These are phyloP conservation scores for Helianthus annuus DNA, from an alignment of 129 eudicot genomes.

Conservation along the genomic window DNA sequence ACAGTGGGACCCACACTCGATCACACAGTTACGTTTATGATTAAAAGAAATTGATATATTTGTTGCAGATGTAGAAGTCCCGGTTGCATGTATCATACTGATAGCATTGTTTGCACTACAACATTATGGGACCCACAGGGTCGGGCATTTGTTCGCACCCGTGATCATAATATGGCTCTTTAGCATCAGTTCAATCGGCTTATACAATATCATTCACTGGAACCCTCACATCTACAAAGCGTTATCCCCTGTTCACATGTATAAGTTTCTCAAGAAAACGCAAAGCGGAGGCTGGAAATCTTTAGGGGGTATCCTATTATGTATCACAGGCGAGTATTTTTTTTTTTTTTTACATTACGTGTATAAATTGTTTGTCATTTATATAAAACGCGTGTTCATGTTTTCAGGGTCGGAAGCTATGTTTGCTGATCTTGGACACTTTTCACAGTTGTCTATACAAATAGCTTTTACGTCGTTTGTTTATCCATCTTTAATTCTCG, in stretches of 20 bases:
- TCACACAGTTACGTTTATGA: neutral
- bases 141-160: constrained; percentile 96
- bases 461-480: constrained; percentile 87
- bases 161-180: constrained; percentile 83
- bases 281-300: constrained; percentile 95
- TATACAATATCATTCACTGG: constrained; percentile 90
- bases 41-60: constrained; percentile 7
- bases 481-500: constrained; percentile 88
- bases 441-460: constrained; percentile 87
- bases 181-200: constrained; percentile 82
- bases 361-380: neutral
- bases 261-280: constrained; percentile 81
- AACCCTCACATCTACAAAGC: constrained; percentile 93
- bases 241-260: constrained; percentile 81
- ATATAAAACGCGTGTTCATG: neutral
- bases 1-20: neutral
- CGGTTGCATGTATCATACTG: constrained; percentile 80
- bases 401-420: constrained; percentile 94
- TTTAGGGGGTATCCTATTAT: constrained; percentile 87
- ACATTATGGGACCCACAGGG: constrained; percentile 95
- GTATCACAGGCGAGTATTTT: constrained; percentile 76
- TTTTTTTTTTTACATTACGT: neutral
- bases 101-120: constrained; percentile 88
- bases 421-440: constrained; percentile 99
- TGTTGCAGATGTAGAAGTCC: constrained; percentile 95